These are phyloP conservation scores for Ballota nigra DNA, from an alignment of 257 asterid species.

Conservation along the genomic window DNA sequence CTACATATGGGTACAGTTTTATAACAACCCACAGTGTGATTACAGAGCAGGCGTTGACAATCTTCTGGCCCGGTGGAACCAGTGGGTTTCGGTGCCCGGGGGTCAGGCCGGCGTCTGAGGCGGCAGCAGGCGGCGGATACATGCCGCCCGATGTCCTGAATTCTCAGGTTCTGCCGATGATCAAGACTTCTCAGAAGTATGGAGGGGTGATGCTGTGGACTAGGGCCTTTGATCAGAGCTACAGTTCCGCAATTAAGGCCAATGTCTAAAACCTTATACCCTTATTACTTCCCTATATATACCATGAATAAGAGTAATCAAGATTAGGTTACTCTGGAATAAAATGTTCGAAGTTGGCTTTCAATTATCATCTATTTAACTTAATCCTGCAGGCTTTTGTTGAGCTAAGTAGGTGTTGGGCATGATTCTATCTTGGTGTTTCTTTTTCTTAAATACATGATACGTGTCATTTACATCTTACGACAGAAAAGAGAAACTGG, in stretches of 20 bases:
- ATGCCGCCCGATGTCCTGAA: constrained; percentile 49
- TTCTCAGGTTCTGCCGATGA: constrained; percentile 51
- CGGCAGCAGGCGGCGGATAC: constrained; percentile 46
- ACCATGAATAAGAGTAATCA: background rate
- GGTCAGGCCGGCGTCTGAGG: constrained; percentile 47
- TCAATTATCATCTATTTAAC: too few relatives aligned
- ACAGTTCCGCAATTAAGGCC: constrained; percentile 40
- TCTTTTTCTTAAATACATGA: too few relatives aligned
- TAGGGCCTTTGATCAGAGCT: constrained; percentile 42
- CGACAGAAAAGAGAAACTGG: too few relatives aligned
- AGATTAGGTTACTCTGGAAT: background rate
- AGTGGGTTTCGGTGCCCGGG: constrained; percentile 30
- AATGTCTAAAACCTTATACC: constrained; percentile 26
- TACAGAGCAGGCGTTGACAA: constrained; percentile 21
- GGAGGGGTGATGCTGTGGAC: constrained; percentile 71
- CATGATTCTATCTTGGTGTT: too few relatives aligned
- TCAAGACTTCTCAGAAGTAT: constrained; percentile 41
- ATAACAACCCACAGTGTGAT: constrained; percentile 50
- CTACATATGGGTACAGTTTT: constrained; percentile 61
- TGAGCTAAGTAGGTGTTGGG: too few relatives aligned
- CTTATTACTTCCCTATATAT: background rate
- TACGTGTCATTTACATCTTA: too few relatives aligned
- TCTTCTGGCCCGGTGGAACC: constrained; percentile 43
- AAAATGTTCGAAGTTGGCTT: background rate
- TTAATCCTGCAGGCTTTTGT: too few relatives aligned